A percentile compares a stretch with the other conserved stretches of the same genome.
Evolutionary conservation across 495 filamentous ascomycete species (phyloP).

Genomic region (Hyaloscypha variabilis): DNA sequence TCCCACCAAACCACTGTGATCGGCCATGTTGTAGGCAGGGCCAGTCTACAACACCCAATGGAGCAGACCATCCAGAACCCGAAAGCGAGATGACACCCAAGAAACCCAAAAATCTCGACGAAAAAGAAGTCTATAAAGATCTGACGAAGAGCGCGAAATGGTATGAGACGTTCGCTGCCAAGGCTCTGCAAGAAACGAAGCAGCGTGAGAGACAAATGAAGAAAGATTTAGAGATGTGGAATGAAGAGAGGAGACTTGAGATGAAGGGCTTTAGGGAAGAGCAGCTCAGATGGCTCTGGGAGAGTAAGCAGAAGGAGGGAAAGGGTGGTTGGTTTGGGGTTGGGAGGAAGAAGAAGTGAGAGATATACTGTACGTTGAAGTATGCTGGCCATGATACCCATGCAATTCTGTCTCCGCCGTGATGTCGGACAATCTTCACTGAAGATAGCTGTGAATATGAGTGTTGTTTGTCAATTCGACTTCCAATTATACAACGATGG

Average conservation of each 20-base stretch:
- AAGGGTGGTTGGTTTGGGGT: neutral
- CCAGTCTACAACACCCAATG: neutral
- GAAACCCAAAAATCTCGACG: neutral
- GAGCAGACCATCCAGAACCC: too few species aligned
- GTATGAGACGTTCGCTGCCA: neutral
- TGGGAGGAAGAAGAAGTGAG: neutral
- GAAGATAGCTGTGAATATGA: constrained; percentile 2
- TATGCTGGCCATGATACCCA: neutral
- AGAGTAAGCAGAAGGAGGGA: neutral
- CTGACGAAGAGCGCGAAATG: neutral
- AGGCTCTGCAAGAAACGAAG: neutral
- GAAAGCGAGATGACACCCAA: neutral
- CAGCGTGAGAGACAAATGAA: neutral
- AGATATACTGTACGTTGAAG: constrained; percentile 13
- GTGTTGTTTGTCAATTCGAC: constrained; percentile 4
- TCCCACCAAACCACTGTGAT: neutral
- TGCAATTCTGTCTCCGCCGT: neutral
- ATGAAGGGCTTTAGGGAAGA: constrained; percentile 3
- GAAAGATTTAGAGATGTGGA: neutral
- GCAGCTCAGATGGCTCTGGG: neutral
- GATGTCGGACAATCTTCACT: neutral
- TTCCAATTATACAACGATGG: constrained; percentile 14
- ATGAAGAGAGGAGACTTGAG: neutral
- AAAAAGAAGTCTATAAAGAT: neutral
- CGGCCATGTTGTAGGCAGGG: neutral